Base-by-base conservation (phyloP, 257 asterid genomes). In the Salvia miltiorrhiza region DNA sequence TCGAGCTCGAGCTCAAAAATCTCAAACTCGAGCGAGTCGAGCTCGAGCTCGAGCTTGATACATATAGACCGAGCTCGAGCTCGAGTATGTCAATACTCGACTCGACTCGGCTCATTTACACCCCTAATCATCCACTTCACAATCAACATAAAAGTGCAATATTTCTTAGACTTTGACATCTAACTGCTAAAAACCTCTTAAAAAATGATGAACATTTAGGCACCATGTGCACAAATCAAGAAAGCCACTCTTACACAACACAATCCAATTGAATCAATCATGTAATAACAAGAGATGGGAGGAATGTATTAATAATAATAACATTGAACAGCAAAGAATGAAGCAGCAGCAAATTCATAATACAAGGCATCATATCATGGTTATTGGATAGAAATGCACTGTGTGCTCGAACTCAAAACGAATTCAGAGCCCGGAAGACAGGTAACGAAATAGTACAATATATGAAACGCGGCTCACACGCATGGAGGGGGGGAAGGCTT, bases 371-470 rank as follows among this genome's bases (percentile, higher is more conserved):
- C 63, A 70, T 30, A 41, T 3, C 33, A 37, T 39, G 40, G 47
- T 17, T 0, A 45, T 63, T 39, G 13, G 21, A 70, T 64, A 49
- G 54, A 57, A 64, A 65, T 14, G 67, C 0, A 63, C 68, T 55
- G n/a, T n/a, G n/a, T n/a, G n/a, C n/a, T n/a, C n/a, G 45, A 23
- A 16, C 6, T 54, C 14, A 11, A 30, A 30, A 30, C 44, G 13
- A 50, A 75, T 43, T 7, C 71, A 17, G 30, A 49, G 32, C 49
- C 40, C 1, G 32, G 9, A 49, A 28, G 33, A 45, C 53, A 39
- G 45, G 13, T 43, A 26, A 7, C n/a, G 35, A 39, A 43, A 44
- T 47, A n/a, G n/a, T n/a, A 14, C 8, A 10, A 24, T 7, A 24
- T 33, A 24, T 12, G 17, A 32, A 32, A 43, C 3, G n/a, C 8